Percentiles rank a stretch among this genome's conserved stretches.
phyloP scores from a whole-genome alignment of 768 basidiomycete genomes.

The Boletus coccyginus region DNA sequence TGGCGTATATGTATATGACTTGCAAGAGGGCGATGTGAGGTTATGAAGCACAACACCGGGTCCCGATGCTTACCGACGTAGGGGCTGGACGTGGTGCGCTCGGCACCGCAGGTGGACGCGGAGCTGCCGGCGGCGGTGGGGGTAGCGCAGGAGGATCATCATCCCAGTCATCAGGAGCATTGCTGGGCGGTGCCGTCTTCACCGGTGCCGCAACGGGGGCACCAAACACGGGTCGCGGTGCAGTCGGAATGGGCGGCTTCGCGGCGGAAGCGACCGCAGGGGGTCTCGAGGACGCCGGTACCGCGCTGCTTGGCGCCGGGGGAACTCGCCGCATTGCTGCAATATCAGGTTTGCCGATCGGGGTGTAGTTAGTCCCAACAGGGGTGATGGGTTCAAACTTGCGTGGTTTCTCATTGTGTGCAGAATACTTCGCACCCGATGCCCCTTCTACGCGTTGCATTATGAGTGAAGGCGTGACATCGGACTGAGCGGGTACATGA shows the following conservation, averaged over 20 bases:
- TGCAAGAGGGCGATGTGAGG: not conserved
- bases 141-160: constrained; percentile 46
- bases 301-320: constrained; percentile 23
- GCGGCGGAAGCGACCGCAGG: not conserved
- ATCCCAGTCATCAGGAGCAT: constrained; percentile 56
- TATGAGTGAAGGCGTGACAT: constrained; percentile 77
- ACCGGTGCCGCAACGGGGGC: constrained; percentile 42
- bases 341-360: constrained; percentile 74
- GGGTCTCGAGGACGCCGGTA: not conserved
- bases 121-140: constrained; percentile 43
- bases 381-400: constrained; percentile 79
- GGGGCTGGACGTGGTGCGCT: constrained; percentile 40
- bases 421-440: constrained; percentile 87
- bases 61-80: constrained; percentile 32
- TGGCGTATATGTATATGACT: constrained; percentile 26
- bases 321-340: constrained; percentile 50
- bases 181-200: constrained; percentile 36
- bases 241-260: constrained; percentile 38
- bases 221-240: constrained; percentile 49
- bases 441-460: constrained; percentile 86
- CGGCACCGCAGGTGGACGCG: constrained; percentile 48
- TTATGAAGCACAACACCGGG: not conserved
- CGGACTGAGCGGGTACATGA: constrained; percentile 45
- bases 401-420: constrained; percentile 73
- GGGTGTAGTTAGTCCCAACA: constrained; percentile 73